Conservation (phyloP, 441 rosid species). For the Bruguiera hainesii region DNA sequence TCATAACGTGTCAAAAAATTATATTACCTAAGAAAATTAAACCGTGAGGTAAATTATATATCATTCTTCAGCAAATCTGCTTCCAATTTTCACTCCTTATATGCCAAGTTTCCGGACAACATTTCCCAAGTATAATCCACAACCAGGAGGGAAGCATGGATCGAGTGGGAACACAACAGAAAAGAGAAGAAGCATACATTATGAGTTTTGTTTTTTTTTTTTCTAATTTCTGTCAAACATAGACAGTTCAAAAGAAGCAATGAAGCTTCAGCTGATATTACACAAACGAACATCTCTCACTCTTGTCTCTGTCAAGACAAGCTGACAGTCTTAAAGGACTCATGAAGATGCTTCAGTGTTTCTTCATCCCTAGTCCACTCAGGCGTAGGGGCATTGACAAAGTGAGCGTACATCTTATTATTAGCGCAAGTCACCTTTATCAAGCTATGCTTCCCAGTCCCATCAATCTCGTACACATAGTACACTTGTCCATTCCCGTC, state of each 20-base stretch:
- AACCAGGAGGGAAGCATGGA: too few relatives aligned
- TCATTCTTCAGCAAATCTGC: too few relatives aligned
- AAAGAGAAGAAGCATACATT: too few relatives aligned
- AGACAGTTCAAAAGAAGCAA: neutral
- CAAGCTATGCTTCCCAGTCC: conserved; percentile 65
- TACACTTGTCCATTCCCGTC: conserved; percentile 75
- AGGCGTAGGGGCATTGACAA: conserved; percentile 73
- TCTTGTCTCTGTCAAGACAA: neutral
- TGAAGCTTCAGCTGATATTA: conserved; percentile 5
- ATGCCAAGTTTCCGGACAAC: too few relatives aligned
- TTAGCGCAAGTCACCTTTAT: conserved; percentile 84
- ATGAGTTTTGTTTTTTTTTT: too few relatives aligned
- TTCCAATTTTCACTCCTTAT: too few relatives aligned
- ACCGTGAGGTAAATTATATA: too few relatives aligned
- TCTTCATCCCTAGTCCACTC: conserved; percentile 83
- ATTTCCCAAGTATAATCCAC: too few relatives aligned
- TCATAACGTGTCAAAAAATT: too few relatives aligned
- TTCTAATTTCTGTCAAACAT: too few relatives aligned
- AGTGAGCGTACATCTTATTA: conserved; percentile 87
- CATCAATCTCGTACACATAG: conserved; percentile 80
- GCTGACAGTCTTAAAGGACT: conserved; percentile 53
- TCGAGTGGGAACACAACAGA: too few relatives aligned
- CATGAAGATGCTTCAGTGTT: conserved; percentile 69
- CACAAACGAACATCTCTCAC: neutral
- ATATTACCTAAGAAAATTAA: too few relatives aligned